Base-by-base conservation (phyloP, 331 rosid genomes). In the Phaseolus coccineus region DNA sequence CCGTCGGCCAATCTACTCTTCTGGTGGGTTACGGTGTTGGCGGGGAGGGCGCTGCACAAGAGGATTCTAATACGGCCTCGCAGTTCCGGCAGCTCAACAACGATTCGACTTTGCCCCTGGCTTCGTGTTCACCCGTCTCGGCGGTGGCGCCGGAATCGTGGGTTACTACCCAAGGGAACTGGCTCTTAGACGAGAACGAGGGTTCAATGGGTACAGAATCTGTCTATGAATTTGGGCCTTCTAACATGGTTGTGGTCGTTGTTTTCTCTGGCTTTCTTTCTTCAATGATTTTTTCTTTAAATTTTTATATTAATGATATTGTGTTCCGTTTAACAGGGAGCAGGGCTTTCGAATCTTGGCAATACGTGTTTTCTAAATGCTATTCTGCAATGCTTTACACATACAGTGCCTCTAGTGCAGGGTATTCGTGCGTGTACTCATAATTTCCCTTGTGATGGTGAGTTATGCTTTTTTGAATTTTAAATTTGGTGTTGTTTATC, bases 361-460 rank as follows among this genome's bases (percentile, higher is more conserved):
- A 96, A 91, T 77, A 91, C 99, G 0, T 96, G 99, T 78, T 96
- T 91, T 87, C 72, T 96, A 4, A 96, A 96, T 73, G 88, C 97
- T 2, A 87, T 96, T 66, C 59, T 90, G 76, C 99, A 96, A 85
- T 96, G 99, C 82, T 81, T 93, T 25, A 93, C 98, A 11, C 98
- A 96, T 73, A 89, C 96, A 0, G 97, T 89, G 81, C 94, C 92
- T 1, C 82, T 96, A 2, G 87, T 96, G 37, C 72, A 75, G 83
- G 92, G 89, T 83, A 88, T 96, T 73, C 91, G 81, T 55, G 83
- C 82, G 8, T 76, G 77, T 68, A 16, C 44, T 70, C 99, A 96
- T 63, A n/a, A 75, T 9, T 0, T 37, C 22, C 79, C 88, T 12
- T 86, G 87, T 76, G 81, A 78, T 35, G 28, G 98, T 90, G 62